Conservation (phyloP, 305 asterid genomes). For the Fraxinus latifolia region DNA sequence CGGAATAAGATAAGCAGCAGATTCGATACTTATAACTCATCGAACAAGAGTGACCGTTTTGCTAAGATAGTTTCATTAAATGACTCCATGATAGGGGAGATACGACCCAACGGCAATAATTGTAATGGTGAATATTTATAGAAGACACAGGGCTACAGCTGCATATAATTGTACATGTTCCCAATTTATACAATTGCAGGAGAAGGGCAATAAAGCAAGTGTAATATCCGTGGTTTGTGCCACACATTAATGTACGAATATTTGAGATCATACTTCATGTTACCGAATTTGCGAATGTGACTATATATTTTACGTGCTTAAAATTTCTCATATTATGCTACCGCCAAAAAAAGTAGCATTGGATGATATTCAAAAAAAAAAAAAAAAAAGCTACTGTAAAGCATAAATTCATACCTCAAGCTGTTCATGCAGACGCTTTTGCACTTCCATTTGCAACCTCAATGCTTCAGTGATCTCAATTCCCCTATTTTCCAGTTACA, state of each 20-base stretch:
- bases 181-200: slow-evolving; percentile 6
- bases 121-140: neutral
- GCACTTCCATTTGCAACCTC: slow-evolving; percentile 85
- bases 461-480: slow-evolving; percentile 83
- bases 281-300: neutral
- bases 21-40: neutral
- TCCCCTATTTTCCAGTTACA: slow-evolving; percentile 49
- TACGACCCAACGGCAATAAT: neutral
- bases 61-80: neutral
- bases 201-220: neutral
- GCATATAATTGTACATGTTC: neutral
- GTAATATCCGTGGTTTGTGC: neutral
- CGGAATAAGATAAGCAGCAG: neutral
- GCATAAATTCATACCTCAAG: slow-evolving; percentile 62
- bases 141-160: neutral
- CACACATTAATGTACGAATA: neutral
- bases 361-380: neutral
- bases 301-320: neutral
- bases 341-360: neutral
- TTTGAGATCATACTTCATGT: neutral
- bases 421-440: slow-evolving; percentile 86
- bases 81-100: neutral
- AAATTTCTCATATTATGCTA: neutral
- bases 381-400: neutral
- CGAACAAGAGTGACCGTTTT: neutral